These are phyloP conservation scores for Citrullus colocynthis DNA, from an alignment of 306 rosid genomes.

Conservation along the genomic window DNA sequence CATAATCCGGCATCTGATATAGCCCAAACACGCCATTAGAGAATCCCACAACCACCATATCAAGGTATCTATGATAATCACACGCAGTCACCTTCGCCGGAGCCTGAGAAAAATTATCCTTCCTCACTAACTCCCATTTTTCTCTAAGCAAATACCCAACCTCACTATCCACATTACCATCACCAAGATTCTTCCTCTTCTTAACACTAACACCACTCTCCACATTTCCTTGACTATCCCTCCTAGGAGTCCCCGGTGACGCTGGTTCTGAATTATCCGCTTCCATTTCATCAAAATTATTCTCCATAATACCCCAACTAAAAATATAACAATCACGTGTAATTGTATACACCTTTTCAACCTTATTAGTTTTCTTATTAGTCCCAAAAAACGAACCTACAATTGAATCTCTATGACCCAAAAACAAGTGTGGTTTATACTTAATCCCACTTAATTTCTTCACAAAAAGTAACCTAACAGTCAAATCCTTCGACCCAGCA, in stretches of 20 bases:
- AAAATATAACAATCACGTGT: conserved; percentile 55
- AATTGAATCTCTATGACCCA: conserved; percentile 81
- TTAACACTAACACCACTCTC: conserved; percentile 27
- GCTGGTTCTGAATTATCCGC: conserved; percentile 27
- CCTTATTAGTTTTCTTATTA: conserved; percentile 44
- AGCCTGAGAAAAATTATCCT: conserved; percentile 52
- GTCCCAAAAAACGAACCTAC: conserved; percentile 60
- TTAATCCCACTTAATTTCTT: conserved; percentile 24
- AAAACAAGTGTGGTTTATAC: conserved; percentile 45
- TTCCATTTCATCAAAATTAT: conserved; percentile 22
- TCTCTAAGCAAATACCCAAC: conserved; percentile 39
- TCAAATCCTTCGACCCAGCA: conserved; percentile 74
- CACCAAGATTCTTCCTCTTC: conserved; percentile 41
- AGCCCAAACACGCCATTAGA: conserved; percentile 77
- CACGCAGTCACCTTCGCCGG: conserved; percentile 50
- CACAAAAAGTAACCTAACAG: conserved; percentile 48
- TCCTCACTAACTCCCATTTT: conserved; percentile 76
- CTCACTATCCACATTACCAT: conserved; percentile 23
- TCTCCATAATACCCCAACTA: conserved; percentile 44
- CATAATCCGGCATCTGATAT: conserved; percentile 92
- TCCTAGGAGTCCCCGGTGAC: conserved; percentile 49
- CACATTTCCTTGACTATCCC: conserved; percentile 41
- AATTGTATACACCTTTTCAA: conserved; percentile 51
- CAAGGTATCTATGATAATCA: conserved; percentile 71
- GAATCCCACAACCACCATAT: conserved; percentile 74